Evolutionary conservation across 2,329 filamentous ascomycete genomes (phyloP), one percentile per base, ranked within the genome.

Genomic region (Diaporthe sp.): DNA sequence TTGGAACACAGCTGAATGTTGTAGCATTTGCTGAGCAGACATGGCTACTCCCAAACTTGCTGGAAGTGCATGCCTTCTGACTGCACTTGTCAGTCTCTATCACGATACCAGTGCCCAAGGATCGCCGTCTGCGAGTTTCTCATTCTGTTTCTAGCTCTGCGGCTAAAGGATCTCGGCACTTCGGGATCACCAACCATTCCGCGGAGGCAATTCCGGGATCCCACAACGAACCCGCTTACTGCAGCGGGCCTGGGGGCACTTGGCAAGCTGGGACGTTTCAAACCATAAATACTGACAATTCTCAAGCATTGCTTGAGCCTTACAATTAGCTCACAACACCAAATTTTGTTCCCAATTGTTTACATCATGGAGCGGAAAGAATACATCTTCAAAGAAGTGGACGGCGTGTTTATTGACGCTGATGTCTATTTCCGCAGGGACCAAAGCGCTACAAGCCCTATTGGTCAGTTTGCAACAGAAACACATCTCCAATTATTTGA

Each of bases 381-480:
- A 30, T 55, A 55, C 28, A 55, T 30, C 52, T 55, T 55, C 28
- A 55, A 55, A 55, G 25, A 55, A 55, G 52, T 55, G 52, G 52
- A 55, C 52, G 52, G 52, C 52, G 52, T 30, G 52, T 33, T 28
- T 15, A 33, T 55, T 19, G 52, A 55, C 2, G 25, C 52, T 22
- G 52, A 55, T 8, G 52, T 55, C 52, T 55, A 55, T 28, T 55
- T 30, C 28, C 52, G 25, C 15, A 33, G 19, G 25, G 28, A 30
- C 25, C 6, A 33, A 55, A 55, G 17, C 52, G 33, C 25, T 15
- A 4, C 28, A 15, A 55, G 25, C 52, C 52, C 52, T 17, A 55
- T 55, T 30, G 52, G 25, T 55, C 52, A 55, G 52, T 55, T 33
- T 10, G 6, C 28, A 55, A 5, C 25, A 30, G 28, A 19, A 7